A percentile compares a stretch with the other conserved stretches of the same genome.
Conservation (phyloP, 2,329 filamentous ascomycete genomes). For the Tolypocladium amazonense region DNA sequence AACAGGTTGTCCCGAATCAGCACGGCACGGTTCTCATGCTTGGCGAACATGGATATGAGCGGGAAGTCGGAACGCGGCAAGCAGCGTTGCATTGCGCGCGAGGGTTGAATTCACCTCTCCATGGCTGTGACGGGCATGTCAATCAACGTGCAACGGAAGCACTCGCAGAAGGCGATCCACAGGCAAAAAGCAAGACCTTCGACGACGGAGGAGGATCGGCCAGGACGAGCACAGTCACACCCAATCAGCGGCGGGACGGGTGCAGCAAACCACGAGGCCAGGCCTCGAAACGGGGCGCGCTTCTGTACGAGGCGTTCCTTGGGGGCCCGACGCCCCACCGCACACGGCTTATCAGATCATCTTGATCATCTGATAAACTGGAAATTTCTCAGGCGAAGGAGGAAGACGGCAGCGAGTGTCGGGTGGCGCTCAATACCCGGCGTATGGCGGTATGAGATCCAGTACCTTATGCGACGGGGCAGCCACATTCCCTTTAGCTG, state of each 20-base stretch:
- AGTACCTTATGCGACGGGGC: not conserved
- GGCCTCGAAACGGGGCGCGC: not conserved
- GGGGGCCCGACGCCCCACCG: not conserved
- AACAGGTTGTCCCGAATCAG: not conserved
- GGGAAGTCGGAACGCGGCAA: not conserved
- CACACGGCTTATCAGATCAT: conserved; percentile 1
- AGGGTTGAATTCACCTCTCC: too few relatives aligned
- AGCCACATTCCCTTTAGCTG: not conserved
- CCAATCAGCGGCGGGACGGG: not conserved
- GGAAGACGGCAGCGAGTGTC: not conserved
- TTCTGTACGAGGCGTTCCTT: not conserved
- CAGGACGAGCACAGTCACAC: not conserved
- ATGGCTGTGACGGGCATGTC: too few relatives aligned
- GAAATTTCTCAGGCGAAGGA: not conserved
- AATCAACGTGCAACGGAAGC: not conserved
- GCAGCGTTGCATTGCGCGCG: not conserved
- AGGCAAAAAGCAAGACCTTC: not conserved
- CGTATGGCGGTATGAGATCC: too few relatives aligned
- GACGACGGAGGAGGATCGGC: not conserved
- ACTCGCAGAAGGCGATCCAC: not conserved
- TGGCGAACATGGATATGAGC: not conserved
- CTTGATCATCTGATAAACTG: conserved; percentile 2
- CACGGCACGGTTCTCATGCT: not conserved
- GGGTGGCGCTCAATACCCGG: not conserved
- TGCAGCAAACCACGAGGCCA: not conserved